Evolutionary conservation across 2,329 filamentous ascomycete species (phyloP).

Genomic region (Colletotrichum kahawae): DNA sequence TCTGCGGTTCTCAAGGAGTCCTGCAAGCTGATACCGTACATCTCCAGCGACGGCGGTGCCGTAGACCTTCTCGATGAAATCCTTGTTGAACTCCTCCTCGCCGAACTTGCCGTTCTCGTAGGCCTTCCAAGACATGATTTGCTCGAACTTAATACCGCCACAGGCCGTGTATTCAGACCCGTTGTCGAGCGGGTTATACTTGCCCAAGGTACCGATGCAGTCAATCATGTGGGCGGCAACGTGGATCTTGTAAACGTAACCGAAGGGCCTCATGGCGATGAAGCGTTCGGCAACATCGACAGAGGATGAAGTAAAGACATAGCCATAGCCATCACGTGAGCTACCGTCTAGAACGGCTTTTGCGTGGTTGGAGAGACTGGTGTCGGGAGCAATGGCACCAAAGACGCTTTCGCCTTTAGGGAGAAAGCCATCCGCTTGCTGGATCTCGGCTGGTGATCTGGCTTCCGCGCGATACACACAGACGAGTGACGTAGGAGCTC

Average conservation of each 20-base stretch:
- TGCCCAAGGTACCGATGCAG: neutral
- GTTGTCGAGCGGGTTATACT: neutral
- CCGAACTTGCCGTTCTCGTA: neutral
- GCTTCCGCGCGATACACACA: neutral
- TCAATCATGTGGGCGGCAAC: neutral
- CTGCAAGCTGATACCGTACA: neutral
- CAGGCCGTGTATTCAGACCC: neutral
- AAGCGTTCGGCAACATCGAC: neutral
- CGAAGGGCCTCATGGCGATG: accelerated
- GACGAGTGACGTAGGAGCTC: neutral
- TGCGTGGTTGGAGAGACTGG: neutral
- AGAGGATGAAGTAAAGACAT: neutral
- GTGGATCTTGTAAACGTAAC: neutral
- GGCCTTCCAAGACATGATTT: neutral
- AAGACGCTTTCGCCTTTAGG: neutral
- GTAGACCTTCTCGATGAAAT: neutral
- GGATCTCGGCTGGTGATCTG: neutral
- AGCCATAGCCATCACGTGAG: neutral
- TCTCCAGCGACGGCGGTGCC: neutral
- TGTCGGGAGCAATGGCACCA: neutral
- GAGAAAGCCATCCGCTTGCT: neutral
- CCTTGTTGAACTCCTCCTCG: neutral
- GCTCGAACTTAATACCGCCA: neutral
- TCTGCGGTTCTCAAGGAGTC: accelerated
- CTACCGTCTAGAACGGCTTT: neutral